Conservation (phyloP, 2,329 filamentous ascomycete species). For the Ceratocystis diversiconidia region DNA sequence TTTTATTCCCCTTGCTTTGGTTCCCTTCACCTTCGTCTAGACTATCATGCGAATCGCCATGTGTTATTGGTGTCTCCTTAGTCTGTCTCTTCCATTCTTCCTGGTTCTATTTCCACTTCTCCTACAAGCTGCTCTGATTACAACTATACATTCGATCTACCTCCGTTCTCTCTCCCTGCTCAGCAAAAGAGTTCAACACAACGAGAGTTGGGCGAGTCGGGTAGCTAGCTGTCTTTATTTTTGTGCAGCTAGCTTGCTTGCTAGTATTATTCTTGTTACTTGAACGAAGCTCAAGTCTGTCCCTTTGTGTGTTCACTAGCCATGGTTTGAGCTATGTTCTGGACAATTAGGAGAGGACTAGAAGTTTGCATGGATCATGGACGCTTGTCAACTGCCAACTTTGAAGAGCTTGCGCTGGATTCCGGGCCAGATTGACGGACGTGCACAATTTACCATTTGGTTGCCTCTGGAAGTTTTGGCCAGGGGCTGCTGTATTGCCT, state of each 20-base stretch:
- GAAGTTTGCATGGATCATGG: not conserved
- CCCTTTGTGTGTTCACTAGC: not conserved
- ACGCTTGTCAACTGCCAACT: not conserved
- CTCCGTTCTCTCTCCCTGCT: too few relatives aligned
- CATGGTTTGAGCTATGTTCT: not conserved
- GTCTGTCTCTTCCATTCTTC: too few relatives aligned
- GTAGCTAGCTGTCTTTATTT: too few relatives aligned
- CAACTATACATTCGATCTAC: too few relatives aligned
- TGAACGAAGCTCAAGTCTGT: not conserved
- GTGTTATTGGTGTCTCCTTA: not conserved
- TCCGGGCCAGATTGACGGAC: not conserved
- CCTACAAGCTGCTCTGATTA: too few relatives aligned
- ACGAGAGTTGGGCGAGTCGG: too few relatives aligned
- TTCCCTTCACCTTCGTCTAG: conserved; percentile 10
- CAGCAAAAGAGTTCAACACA: too few relatives aligned
- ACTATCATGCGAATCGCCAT: not conserved
- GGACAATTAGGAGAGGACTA: not conserved
- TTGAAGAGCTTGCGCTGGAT: not conserved
- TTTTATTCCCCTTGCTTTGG: not conserved
- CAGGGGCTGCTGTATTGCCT: not conserved
- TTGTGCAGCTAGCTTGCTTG: too few relatives aligned
- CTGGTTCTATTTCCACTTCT: too few relatives aligned
- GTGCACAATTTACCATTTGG: not conserved
- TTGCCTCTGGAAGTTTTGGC: not conserved
- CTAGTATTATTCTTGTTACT: not conserved